Conservation (phyloP, 257 asterid genomes). For the Petunia axillaris region DNA sequence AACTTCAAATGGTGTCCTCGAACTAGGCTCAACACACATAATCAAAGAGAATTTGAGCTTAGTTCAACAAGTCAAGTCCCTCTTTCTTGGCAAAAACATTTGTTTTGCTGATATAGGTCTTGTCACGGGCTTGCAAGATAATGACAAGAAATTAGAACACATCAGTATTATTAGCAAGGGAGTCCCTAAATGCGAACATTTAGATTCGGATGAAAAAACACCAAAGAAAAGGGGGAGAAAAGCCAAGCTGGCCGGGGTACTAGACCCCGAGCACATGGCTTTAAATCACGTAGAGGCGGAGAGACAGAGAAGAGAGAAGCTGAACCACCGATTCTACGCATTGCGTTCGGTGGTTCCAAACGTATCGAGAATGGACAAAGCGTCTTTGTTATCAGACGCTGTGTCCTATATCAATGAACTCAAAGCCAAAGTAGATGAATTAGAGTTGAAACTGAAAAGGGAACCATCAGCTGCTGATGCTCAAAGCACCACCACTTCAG, state of each 20-base stretch:
- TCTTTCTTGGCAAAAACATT: constrained; percentile 24
- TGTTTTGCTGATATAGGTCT: constrained; percentile 35
- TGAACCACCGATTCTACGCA: constrained; percentile 78
- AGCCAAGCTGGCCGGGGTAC: constrained; percentile 36
- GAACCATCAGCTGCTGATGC: constrained; percentile 40
- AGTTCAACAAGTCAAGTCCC: constrained; percentile 51
- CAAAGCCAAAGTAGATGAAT: constrained; percentile 53
- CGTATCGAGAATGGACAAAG: constrained; percentile 84
- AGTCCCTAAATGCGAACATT: neutral
- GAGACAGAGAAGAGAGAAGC: constrained; percentile 90
- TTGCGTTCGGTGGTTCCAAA: constrained; percentile 82
- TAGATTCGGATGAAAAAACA: constrained; percentile 40
- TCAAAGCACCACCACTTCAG: constrained; percentile 48
- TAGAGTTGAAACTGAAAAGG: constrained; percentile 48
- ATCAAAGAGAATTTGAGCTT: constrained; percentile 56
- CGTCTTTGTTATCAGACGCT: constrained; percentile 76
- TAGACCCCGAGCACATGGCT: constrained; percentile 33
- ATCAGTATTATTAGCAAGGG: too few species aligned
- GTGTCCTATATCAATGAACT: constrained; percentile 77
- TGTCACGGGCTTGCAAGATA: constrained; percentile 21
- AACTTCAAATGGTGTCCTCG: constrained; percentile 57
- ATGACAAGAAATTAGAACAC: neutral
- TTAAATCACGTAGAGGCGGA: constrained; percentile 83
- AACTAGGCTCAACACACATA: constrained; percentile 61
- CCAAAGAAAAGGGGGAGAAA: constrained; percentile 70